Percentiles rank a stretch among this genome's conserved stretches.
Conservation (phyloP, 139 green algal genomes). For the Trebouxia sp. region DNA sequence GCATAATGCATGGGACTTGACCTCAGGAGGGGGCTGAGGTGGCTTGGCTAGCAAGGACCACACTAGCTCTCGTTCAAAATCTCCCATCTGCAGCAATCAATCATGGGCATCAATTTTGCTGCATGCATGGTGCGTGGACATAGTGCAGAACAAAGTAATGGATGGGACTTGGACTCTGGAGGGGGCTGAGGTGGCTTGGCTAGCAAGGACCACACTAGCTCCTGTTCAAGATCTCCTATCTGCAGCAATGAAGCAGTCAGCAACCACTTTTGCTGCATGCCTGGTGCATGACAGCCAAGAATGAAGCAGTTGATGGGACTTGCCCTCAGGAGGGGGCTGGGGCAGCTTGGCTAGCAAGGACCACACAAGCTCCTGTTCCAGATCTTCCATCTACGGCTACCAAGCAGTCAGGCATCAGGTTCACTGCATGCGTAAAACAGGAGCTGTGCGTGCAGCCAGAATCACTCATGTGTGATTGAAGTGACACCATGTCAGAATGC, state of each 20-base stretch:
- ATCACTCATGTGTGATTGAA: too few species aligned
- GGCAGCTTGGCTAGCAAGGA: constrained; percentile 14
- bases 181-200: background rate
- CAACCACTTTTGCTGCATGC: background rate
- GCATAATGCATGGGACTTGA: background rate
- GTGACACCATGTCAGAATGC: too few species aligned
- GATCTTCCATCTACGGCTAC: background rate
- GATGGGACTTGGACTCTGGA: background rate
- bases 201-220: constrained; percentile 40
- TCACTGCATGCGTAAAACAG: background rate
- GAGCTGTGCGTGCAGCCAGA: too few species aligned
- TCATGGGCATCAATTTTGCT: background rate
- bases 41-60: constrained; percentile 34
- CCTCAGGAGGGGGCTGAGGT: background rate
- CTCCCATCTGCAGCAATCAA: constrained; percentile 21
- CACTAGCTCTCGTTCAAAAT: constrained; percentile 37
- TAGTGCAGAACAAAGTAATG: too few species aligned
- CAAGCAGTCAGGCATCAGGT: too few species aligned
- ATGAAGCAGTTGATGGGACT: too few species aligned
- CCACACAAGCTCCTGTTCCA: constrained; percentile 46
- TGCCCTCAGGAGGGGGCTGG: background rate
- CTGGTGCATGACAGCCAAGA: background rate
- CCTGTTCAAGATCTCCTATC: constrained; percentile 31
- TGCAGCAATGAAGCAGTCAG: too few species aligned
- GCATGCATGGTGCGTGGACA: background rate